Conservation (phyloP, 371 early-diverging fungal species). For the Mucor lusitanicus region DNA sequence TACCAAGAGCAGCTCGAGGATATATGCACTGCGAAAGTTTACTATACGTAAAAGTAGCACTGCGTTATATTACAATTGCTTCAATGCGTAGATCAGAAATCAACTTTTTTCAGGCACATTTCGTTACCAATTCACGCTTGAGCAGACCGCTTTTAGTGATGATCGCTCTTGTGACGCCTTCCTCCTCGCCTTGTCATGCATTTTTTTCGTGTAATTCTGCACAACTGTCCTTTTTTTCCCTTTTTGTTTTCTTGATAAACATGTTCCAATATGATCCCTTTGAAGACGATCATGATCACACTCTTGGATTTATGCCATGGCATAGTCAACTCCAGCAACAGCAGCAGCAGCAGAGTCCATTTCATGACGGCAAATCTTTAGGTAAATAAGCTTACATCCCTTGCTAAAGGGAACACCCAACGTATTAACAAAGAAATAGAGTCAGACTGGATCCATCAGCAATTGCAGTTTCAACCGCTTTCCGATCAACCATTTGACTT, state of each 20-base stretch:
- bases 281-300: background rate
- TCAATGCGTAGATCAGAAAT: too few species aligned
- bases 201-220: too few species aligned
- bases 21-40: too few species aligned
- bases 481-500: slow-evolving; percentile 14
- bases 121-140: too few species aligned
- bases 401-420: background rate
- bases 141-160: too few species aligned
- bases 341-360: background rate
- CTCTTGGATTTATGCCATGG: background rate
- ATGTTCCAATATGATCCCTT: background rate
- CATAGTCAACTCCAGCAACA: background rate
- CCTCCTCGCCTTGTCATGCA: background rate
- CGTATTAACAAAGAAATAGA: background rate
- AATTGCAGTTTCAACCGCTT: slow-evolving; percentile 1
- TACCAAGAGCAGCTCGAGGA: too few species aligned
- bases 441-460: background rate
- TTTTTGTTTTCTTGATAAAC: background rate
- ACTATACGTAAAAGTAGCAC: too few species aligned
- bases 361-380: background rate
- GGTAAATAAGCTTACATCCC: background rate
- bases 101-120: too few species aligned
- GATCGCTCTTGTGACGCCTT: too few species aligned
- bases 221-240: too few species aligned
- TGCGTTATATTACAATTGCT: too few species aligned